Base-by-base conservation (phyloP, 2,329 filamentous ascomycete genomes). In the Scedosporium minutisporum region DNA sequence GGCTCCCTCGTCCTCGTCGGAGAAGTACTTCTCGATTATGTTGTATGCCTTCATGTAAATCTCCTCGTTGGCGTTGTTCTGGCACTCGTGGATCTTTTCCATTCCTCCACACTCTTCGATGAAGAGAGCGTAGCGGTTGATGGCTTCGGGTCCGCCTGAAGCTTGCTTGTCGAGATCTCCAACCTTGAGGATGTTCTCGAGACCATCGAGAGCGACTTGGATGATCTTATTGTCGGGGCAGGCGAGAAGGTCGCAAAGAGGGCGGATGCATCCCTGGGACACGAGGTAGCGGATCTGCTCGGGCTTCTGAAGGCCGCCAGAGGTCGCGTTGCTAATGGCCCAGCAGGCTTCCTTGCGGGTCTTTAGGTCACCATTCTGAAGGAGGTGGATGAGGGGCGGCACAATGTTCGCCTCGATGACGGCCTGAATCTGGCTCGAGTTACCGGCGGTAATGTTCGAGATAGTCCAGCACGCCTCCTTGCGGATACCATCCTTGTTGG, bases 11-110 rank as follows among this genome's bases (percentile, higher is more conserved):
- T 97, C 95, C 69, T 99, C 95, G 71, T 99, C 95, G 0, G 93
- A 97, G 81, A 99, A 99, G 85, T 99, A 99, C 82, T 97, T 97
- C 84, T 99, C 95, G 69, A 99, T 99, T 78, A 99, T 99, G 84
- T 96, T 97, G 84, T 97, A 99, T 0, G 95, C 95, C 87, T 99
- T 99, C 93, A 99, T 97, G 84, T 99, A 99, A 70, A 99, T 99
- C 79, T 99, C 95, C 80, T 99, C 95, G 79, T 99, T 99, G 81
- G 93, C 93, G 72, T 99, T 99, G 82, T 96, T 97, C 82, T 99
- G 95, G 85, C 95, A 97, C 70, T 97, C 93, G 79, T 99, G 95
- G 69, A 99, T 97, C 88, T 97, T 97, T 82, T 97, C 95, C 95
- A 99, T 99, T 68, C 95, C 95, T 72, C 92, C 91, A 69, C 93